phyloP scores from a whole-genome alignment of 2,329 filamentous ascomycete species.

The Leptographium flavum region DNA sequence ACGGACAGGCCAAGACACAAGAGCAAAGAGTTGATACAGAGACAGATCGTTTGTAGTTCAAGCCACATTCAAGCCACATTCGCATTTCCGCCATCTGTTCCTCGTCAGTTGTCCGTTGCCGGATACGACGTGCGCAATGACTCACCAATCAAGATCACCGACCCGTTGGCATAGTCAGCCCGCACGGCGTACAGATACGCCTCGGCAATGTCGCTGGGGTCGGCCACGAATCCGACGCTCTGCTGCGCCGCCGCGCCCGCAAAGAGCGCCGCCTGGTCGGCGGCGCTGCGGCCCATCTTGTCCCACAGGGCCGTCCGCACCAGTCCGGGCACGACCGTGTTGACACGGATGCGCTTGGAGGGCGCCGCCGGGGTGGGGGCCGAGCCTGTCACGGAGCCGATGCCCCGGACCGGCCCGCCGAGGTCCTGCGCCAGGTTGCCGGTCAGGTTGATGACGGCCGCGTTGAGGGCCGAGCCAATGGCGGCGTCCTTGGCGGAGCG shows the following conservation, averaged over 20 bases:
- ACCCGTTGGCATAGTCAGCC: constrained; percentile 17
- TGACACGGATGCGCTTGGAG: constrained; percentile 16
- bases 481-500: constrained; percentile 18
- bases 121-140: too few species aligned
- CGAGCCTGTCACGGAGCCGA: too few species aligned
- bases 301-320: constrained; percentile 20
- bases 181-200: constrained; percentile 16
- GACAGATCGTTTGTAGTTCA: too few species aligned
- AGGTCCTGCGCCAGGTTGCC: constrained; percentile 16
- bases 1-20: constrained; percentile 29
- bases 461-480: constrained; percentile 19
- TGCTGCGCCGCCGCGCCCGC: constrained; percentile 10
- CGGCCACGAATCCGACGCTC: constrained; percentile 16
- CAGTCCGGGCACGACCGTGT: constrained; percentile 19
- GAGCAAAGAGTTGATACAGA: constrained; percentile 26
- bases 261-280: constrained; percentile 15
- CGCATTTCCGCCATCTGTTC: constrained; percentile 2
- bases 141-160: constrained; percentile 15
- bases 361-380: too few species aligned
- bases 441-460: constrained; percentile 16
- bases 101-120: too few species aligned
- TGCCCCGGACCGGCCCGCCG: not conserved
- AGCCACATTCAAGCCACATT: not conserved
- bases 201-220: constrained; percentile 16
- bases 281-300: constrained; percentile 16